A percentile compares a stretch with the other conserved stretches of the same genome.
Evolutionary conservation across 2,329 filamentous ascomycete genomes (phyloP).

Genomic region (Hymenoscyphus occultus): DNA sequence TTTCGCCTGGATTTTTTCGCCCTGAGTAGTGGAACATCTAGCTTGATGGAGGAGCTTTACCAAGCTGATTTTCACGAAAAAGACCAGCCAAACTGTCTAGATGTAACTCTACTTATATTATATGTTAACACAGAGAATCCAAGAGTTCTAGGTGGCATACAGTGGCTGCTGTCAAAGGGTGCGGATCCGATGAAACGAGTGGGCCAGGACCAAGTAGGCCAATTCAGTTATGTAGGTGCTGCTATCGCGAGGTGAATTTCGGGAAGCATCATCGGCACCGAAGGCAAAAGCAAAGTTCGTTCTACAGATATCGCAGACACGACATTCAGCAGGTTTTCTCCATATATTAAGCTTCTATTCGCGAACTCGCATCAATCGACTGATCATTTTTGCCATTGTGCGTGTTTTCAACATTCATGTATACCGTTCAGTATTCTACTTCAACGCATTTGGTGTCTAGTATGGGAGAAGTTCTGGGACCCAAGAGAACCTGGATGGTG

Average conservation of each 20-base stretch:
- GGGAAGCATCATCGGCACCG: no score
- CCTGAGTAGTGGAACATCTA: neutral
- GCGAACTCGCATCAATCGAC: neutral
- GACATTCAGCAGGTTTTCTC: neutral
- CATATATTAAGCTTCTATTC: neutral
- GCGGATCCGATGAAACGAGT: neutral
- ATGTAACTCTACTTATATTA: no score
- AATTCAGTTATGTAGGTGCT: no score
- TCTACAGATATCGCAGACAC: neutral
- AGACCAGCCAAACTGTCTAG: neutral
- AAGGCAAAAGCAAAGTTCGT: neutral
- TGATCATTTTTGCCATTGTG: neutral
- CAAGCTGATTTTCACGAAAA: neutral
- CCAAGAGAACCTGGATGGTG: no score
- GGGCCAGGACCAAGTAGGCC: neutral
- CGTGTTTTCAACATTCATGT: neutral
- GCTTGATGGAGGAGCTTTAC: neutral
- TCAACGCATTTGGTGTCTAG: no score
- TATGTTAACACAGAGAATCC: no score
- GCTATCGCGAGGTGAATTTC: no score
- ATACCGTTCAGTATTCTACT: no score
- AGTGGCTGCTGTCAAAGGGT: neutral
- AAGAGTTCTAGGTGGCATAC: neutral
- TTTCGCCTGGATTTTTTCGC: neutral
- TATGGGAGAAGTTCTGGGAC: no score